Percentiles rank a stretch among this genome's conserved stretches.
Evolutionary conservation across 257 asterid genomes (phyloP).

Genomic region (Solanum piurae): DNA sequence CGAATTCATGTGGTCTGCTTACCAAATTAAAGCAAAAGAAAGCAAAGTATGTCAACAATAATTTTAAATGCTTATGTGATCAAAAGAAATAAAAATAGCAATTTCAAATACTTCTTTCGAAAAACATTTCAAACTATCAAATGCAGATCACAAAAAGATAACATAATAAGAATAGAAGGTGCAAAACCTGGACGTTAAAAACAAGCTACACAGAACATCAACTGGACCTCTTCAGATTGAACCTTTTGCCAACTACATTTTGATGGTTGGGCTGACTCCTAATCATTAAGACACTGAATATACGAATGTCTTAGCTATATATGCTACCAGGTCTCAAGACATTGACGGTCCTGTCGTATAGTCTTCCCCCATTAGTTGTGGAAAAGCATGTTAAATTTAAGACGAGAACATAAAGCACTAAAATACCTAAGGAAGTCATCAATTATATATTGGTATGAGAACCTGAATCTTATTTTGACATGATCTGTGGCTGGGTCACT

Average conservation of each 20-base stretch:
- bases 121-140: background rate
- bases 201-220: background rate
- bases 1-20: background rate
- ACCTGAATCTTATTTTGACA: background rate
- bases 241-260: background rate
- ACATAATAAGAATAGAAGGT: background rate
- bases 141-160: background rate
- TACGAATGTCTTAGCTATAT: background rate
- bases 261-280: background rate
- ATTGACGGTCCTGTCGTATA: background rate
- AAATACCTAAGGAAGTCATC: background rate
- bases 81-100: background rate
- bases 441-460: background rate
- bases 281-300: background rate
- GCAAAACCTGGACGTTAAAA: background rate
- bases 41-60: background rate
- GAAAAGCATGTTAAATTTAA: background rate
- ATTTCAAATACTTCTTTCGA: background rate
- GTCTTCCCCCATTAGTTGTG: background rate
- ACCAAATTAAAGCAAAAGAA: background rate
- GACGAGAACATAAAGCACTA: background rate
- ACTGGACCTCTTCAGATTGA: background rate
- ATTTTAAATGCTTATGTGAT: background rate
- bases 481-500: background rate
- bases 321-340: background rate